These are phyloP conservation scores for Rhododendron molle DNA, from an alignment of 148 eudicot species.

Conservation along the genomic window DNA sequence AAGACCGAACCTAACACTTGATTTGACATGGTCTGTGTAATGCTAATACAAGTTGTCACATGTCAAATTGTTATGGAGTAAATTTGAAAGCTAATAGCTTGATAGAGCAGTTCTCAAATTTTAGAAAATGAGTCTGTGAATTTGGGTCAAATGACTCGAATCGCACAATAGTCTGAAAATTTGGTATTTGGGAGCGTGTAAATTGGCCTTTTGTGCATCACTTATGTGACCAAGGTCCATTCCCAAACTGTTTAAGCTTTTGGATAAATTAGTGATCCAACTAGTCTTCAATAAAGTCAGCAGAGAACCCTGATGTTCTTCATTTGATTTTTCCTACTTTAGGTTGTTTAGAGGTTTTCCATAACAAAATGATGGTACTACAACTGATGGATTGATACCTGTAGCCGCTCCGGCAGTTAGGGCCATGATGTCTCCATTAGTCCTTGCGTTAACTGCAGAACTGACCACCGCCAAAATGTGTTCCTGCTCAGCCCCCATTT, in stretches of 20 bases:
- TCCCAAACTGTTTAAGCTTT: background rate
- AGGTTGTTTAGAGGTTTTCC: conserved; percentile 1
- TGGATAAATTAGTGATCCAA: background rate
- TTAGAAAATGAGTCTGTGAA: background rate
- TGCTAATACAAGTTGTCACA: background rate
- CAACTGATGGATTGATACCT: conserved; percentile 30
- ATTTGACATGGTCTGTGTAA: background rate
- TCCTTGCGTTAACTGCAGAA: conserved; percentile 75
- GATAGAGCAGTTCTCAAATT: background rate
- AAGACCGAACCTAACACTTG: background rate
- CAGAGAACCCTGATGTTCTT: background rate
- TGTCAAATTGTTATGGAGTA: background rate
- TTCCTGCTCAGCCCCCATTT: conserved; percentile 81
- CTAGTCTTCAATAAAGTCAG: background rate
- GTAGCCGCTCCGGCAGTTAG: conserved; percentile 97
- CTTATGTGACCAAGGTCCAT: background rate
- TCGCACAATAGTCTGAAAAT: background rate
- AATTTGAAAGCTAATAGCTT: background rate
- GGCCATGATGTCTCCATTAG: conserved; percentile 86
- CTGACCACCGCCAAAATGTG: conserved; percentile 63
- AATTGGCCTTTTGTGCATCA: background rate
- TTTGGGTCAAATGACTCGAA: background rate
- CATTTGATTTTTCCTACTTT: background rate
- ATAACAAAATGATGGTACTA: background rate
- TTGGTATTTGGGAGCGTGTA: background rate